These are phyloP conservation scores for Boehmeria nivea DNA, from an alignment of 306 rosid genomes.

Conservation along the genomic window DNA sequence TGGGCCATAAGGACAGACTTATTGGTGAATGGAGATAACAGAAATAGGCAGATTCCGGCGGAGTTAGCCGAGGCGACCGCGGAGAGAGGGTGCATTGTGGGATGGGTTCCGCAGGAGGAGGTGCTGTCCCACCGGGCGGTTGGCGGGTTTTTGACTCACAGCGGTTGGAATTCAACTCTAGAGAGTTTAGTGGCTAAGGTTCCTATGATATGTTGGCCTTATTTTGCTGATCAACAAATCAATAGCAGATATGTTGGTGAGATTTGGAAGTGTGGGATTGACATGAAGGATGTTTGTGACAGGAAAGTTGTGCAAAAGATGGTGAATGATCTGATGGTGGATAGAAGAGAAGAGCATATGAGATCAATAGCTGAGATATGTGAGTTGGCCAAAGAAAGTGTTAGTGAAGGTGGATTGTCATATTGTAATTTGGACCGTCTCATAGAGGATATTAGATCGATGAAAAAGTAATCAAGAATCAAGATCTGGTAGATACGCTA, in stretches of 20 bases:
- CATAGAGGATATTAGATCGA: constrained; percentile 10
- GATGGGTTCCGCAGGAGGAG: constrained; percentile 57
- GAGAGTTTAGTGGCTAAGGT: too few species aligned
- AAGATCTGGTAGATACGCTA: too few species aligned
- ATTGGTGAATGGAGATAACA: background rate
- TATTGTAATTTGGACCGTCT: constrained; percentile 18
- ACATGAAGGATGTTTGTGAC: too few species aligned
- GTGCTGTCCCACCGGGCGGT: constrained; percentile 39
- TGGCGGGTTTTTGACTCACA: constrained; percentile 48
- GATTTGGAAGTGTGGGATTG: too few species aligned
- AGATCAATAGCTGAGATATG: constrained; percentile 12
- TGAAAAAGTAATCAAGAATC: too few species aligned
- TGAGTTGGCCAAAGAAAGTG: constrained; percentile 10
- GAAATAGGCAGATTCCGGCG: background rate
- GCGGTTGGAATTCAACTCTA: too few species aligned
- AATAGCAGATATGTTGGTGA: too few species aligned
- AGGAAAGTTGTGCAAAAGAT: constrained; percentile 11
- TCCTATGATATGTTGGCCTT: too few species aligned
- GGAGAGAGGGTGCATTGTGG: constrained; percentile 32
- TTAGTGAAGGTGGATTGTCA: constrained; percentile 23
- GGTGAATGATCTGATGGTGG: constrained; percentile 25
- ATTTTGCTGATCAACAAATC: too few species aligned
- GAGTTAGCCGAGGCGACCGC: constrained; percentile 29
- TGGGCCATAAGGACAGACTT: constrained; percentile 44
- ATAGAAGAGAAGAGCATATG: constrained; percentile 17